Evolutionary conservation across 202 grass and related monocot genomes (phyloP).

Genomic region (Brachypodium distachyon): DNA sequence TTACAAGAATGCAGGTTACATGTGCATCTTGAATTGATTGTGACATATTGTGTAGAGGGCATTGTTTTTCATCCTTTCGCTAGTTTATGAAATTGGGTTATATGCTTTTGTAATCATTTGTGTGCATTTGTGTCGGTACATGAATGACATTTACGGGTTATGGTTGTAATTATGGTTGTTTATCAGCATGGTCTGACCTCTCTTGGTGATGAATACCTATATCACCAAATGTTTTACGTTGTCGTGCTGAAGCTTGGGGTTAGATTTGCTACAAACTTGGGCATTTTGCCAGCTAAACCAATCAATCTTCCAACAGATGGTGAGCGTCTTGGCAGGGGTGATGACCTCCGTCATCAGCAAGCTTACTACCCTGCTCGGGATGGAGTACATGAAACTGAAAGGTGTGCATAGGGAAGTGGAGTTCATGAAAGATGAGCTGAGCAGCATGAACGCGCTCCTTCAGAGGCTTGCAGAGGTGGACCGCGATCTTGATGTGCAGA

Average conservation of each 20-base stretch:
- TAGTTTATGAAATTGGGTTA: not conserved
- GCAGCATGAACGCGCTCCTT: conserved; percentile 7
- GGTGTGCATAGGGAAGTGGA: not conserved
- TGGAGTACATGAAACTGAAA: not conserved
- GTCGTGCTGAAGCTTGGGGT: not conserved
- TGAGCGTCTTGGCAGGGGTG: not conserved
- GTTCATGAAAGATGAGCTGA: conserved; percentile 11
- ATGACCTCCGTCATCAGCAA: conserved; percentile 1
- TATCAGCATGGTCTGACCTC: not conserved
- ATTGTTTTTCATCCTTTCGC: not conserved
- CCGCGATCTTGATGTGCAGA: not conserved
- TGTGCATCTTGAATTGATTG: not conserved
- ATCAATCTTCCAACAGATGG: not conserved
- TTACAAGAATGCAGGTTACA: not conserved
- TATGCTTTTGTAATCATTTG: not conserved
- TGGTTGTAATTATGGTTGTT: not conserved
- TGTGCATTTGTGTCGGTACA: not conserved
- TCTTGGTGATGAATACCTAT: not conserved
- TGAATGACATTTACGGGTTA: not conserved
- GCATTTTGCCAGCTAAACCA: not conserved
- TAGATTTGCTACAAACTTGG: not conserved
- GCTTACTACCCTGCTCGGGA: not conserved
- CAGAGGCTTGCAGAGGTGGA: not conserved
- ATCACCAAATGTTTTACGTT: not conserved
- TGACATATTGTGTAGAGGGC: too few relatives aligned